Base-by-base conservation (phyloP, 345 rosid species). In the Eucalyptus viminalis region DNA sequence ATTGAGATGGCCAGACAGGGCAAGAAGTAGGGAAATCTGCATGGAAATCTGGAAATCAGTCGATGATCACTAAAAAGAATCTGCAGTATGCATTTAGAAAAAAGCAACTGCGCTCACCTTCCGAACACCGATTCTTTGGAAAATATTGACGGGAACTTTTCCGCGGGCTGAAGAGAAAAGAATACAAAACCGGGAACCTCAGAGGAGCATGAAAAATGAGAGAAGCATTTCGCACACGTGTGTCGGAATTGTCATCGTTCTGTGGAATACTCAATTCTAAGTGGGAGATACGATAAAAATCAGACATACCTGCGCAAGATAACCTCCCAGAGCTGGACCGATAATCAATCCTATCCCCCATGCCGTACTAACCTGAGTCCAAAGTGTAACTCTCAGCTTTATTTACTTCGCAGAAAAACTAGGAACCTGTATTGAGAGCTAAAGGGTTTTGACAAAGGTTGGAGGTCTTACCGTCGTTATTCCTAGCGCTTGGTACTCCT, bases 311-410 rank as follows among this genome's bases (percentile, higher is more conserved):
- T 98, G 98, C 9, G 99, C 97, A 88, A 97, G 92, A 90, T 92
- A 98, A 69, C 99, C 99, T 88, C 99, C 99, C 12, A 98, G 83
- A 86, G 99, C 98, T 80, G 99, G 99, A 87, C 99, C 99, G 91
- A 98, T 93, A 92, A 98, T 93, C 94, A 98, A 92, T 91, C 99
- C 99, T 51, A 95, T 95, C 12, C 98, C 99, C 99, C 99, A 98
- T 34, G 99, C 92, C 88, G 99, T 97, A 89, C 98, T 95, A 31
- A 98, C 93, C 99, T 98, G 95, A 88, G 91, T 90, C 72, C 54
- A 14, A 24, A n/a, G 3, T 14, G 9, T 13, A 86, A 14, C 14
- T 53, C 54, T 12, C 53, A 53, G 86, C 87, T 49, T 49, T 16
- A n/a, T 47, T 49, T 9, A 9, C 43, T 53, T 5, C 31, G 56